phyloP scores from a whole-genome alignment of 2,329 filamentous ascomycete species.

The Talaromyces sp. region DNA sequence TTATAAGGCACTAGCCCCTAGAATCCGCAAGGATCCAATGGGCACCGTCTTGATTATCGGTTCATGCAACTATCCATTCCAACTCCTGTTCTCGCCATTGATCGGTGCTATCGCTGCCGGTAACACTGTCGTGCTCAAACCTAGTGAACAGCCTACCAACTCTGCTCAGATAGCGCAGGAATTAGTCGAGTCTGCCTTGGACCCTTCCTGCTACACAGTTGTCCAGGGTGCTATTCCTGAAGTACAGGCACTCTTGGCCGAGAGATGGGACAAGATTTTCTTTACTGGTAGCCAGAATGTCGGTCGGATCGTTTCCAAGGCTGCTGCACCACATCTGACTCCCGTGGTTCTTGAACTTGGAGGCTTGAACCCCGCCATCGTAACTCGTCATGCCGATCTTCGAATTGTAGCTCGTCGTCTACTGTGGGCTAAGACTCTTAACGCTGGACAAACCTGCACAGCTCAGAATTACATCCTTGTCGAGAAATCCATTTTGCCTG shows the following conservation, averaged over 20 bases:
- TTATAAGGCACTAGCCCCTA: constrained; percentile 65
- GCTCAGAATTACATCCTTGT: constrained; percentile 89
- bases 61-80: constrained; percentile 89
- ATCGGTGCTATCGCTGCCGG: constrained; percentile 89
- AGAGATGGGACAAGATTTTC: constrained; percentile 97
- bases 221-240: constrained; percentile 78
- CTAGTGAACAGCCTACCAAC: constrained; percentile 73
- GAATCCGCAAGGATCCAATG: constrained; percentile 79
- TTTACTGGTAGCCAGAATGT: constrained; percentile 80
- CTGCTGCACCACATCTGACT: constrained; percentile 82
- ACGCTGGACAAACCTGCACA: constrained; percentile 87
- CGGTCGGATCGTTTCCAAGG: constrained; percentile 81
- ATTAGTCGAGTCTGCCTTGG: constrained; percentile 69
- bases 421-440: constrained; percentile 81
- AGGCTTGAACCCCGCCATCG: constrained; percentile 83
- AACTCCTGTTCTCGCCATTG: constrained; percentile 70
- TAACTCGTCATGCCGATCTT: constrained; percentile 77
- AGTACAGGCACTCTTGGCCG: constrained; percentile 72
- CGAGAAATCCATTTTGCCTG: constrained; percentile 65
- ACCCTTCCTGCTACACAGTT: constrained; percentile 68
- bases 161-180: constrained; percentile 74
- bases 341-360: constrained; percentile 87
- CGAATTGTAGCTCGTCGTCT: constrained; percentile 75
- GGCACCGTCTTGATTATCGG: constrained; percentile 81
- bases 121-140: constrained; percentile 85